A percentile compares a stretch with the other conserved stretches of the same genome.
Conservation (phyloP, 2,329 filamentous ascomycete genomes). For the Hymenoscyphus repandus region DNA sequence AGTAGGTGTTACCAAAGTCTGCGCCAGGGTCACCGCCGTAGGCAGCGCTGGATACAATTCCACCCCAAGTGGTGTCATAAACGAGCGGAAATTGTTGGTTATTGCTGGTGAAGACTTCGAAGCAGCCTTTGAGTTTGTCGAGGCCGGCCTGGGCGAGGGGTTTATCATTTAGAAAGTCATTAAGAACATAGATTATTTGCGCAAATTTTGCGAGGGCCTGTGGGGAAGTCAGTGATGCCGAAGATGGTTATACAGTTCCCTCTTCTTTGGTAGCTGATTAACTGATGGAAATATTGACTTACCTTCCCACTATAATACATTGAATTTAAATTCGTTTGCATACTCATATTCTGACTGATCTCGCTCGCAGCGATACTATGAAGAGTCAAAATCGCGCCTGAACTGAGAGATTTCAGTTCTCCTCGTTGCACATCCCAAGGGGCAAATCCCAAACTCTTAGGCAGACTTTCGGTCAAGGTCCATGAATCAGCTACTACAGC, state of each 20-base stretch:
- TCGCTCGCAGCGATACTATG: slow-evolving; percentile 62
- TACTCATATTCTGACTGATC: slow-evolving; percentile 68
- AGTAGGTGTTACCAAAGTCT: slow-evolving; percentile 82
- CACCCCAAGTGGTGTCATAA: slow-evolving; percentile 69
- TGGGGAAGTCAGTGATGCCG: slow-evolving; percentile 29
- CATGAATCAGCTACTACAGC: slow-evolving; percentile 68
- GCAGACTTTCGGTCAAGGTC: slow-evolving; percentile 73
- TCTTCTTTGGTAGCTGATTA: not conserved
- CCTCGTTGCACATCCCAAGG: slow-evolving; percentile 64
- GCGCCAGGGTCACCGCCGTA: slow-evolving; percentile 57
- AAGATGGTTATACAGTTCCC: not conserved
- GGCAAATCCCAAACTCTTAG: slow-evolving; percentile 67
- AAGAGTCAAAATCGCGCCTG: slow-evolving; percentile 54
- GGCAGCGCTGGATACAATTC: slow-evolving; percentile 76
- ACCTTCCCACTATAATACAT: slow-evolving; percentile 93
- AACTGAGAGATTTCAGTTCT: slow-evolving; percentile 41
- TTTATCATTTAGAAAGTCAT: slow-evolving; percentile 56
- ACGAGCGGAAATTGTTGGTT: slow-evolving; percentile 61
- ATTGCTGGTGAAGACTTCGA: slow-evolving; percentile 62
- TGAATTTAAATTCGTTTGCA: slow-evolving; percentile 70
- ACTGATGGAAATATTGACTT: slow-evolving; percentile 16
- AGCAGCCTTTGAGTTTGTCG: slow-evolving; percentile 58
- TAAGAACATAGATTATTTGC: slow-evolving; percentile 57
- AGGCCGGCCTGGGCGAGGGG: slow-evolving; percentile 54
- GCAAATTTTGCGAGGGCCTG: slow-evolving; percentile 73